Percentiles rank a stretch among this genome's conserved stretches.
Conservation (phyloP, 1,284 basidiomycete species). For the Marasmius oreades region DNA sequence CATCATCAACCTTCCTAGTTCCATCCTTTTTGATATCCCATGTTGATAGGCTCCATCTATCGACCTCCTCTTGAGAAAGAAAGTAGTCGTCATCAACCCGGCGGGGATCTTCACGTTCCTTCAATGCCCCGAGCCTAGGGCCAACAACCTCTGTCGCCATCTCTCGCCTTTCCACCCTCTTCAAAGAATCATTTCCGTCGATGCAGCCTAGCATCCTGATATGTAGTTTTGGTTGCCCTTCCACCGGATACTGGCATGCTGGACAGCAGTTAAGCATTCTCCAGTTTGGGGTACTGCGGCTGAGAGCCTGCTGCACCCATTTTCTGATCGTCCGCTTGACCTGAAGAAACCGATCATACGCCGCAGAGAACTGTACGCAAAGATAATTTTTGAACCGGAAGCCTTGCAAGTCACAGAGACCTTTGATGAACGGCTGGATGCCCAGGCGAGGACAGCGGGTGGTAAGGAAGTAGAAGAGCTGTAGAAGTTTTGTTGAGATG, state of each 20-base stretch:
- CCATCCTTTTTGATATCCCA: not conserved
- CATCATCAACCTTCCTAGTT: no score
- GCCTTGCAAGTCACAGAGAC: slow-evolving; percentile 2
- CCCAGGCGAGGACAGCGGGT: slow-evolving; percentile 6
- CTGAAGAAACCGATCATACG: slow-evolving; percentile 28
- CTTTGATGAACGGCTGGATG: no score
- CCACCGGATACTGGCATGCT: slow-evolving; percentile 22
- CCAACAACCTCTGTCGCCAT: not conserved
- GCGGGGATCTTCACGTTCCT: not conserved
- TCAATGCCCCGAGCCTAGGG: not conserved
- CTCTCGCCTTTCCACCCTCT: not conserved
- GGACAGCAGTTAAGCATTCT: slow-evolving; percentile 25
- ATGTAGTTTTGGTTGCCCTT: not conserved
- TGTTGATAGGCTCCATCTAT: slow-evolving; percentile 1
- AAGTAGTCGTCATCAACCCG: slow-evolving; percentile 4
- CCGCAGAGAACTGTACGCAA: slow-evolving; percentile 21
- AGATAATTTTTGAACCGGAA: slow-evolving; percentile 13
- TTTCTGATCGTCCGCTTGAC: slow-evolving; percentile 16
- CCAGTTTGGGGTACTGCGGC: slow-evolving; percentile 23
- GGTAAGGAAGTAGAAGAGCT: slow-evolving; percentile 5
- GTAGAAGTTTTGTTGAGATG: slow-evolving; percentile 1
- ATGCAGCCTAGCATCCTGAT: slow-evolving; percentile 2
- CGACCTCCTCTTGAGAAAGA: not conserved
- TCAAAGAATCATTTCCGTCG: slow-evolving; percentile 8
- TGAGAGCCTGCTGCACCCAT: slow-evolving; percentile 18